Evolutionary conservation across 1,284 basidiomycete genomes (phyloP), one percentile per base, ranked within the genome.

Genomic region (Ceratobasidium theobromae): DNA sequence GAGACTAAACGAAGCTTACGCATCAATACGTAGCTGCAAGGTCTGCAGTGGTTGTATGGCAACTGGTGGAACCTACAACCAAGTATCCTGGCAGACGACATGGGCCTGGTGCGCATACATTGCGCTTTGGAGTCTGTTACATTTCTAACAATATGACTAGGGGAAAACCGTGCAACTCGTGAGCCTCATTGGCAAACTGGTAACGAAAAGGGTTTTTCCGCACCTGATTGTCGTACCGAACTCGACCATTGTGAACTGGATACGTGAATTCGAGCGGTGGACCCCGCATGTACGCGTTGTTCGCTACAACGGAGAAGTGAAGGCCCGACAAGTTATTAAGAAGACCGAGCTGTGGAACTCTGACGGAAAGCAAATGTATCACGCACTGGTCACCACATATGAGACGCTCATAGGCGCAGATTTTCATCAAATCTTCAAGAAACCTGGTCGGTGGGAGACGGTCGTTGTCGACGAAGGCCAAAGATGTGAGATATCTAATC

Each of bases 11-110:
- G 30, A 14, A 43, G 16, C 18, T 33, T 35, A 41, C 45, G 21
- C 38, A 14, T 12, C 51, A 38, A 25, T 40, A 16, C 27, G 70
- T 70, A 95, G 87, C 82, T 96, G 25, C 88, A 94, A 57, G 95
- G 96, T 4, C 86, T 98, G 69, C 95, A 95, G 69, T 98, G 95
- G 94, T 80, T 98, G 30, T 86, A 86, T 68, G 84, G 87, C 72
- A 95, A 96, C 71, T 95, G 94, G 89, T 92, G 87, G 84, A 87
- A 86, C 70, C 81, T 83, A 48, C 92, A 95, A 70, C 86, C 88
- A 40, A 95, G 91, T 71, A 98, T 98, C 70, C 82, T 98, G n/a
- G 95, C 95, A 1, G 96, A 99, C 74, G 96, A 98, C 77, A 98
- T 99, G 96, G 95, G 93, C 60, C 77, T 95, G 71, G 90, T 90